A percentile compares a stretch with the other conserved stretches of the same genome.
These are phyloP conservation scores for Picochlorum sp. DNA, from an alignment of 139 green algal genomes.

Conservation along the genomic window DNA sequence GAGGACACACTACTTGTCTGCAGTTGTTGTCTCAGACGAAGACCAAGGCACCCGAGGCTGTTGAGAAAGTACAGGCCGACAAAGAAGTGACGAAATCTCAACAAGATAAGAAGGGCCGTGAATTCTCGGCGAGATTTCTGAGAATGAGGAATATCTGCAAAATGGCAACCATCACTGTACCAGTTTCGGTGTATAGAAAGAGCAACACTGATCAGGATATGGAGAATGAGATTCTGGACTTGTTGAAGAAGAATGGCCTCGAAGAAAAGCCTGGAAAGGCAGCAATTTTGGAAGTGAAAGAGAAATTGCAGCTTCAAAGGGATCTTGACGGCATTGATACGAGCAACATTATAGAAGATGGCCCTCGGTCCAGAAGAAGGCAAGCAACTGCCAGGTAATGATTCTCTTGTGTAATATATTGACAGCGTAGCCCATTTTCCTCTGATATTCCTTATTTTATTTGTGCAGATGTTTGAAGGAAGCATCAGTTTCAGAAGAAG, in stretches of 20 bases:
- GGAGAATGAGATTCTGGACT: constrained; percentile 14
- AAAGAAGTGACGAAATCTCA: background rate
- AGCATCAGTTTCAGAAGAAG: no score
- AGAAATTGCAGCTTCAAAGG: constrained; percentile 33
- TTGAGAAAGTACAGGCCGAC: background rate
- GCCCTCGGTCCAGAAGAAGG: constrained; percentile 26
- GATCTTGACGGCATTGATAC: constrained; percentile 71
- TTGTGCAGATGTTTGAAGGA: no score
- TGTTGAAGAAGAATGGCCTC: constrained; percentile 30
- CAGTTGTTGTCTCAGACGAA: background rate
- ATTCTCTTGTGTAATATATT: background rate
- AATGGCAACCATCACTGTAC: constrained; percentile 24
- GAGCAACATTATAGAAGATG: constrained; percentile 57
- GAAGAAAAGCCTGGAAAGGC: constrained; percentile 5
- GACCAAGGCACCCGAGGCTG: background rate
- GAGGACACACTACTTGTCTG: no score
- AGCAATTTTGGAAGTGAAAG: constrained; percentile 20
- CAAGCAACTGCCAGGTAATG: constrained; percentile 19
- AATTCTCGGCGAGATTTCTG: background rate
- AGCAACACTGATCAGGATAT: constrained; percentile 19
- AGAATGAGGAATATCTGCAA: constrained; percentile 16
- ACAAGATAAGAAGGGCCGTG: constrained; percentile 11
- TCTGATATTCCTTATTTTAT: no score
- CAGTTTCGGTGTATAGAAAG: constrained; percentile 23
- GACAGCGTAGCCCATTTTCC: background rate